Conservation (phyloP, 2,329 filamentous ascomycete species). For the Aphanocladium album region DNA sequence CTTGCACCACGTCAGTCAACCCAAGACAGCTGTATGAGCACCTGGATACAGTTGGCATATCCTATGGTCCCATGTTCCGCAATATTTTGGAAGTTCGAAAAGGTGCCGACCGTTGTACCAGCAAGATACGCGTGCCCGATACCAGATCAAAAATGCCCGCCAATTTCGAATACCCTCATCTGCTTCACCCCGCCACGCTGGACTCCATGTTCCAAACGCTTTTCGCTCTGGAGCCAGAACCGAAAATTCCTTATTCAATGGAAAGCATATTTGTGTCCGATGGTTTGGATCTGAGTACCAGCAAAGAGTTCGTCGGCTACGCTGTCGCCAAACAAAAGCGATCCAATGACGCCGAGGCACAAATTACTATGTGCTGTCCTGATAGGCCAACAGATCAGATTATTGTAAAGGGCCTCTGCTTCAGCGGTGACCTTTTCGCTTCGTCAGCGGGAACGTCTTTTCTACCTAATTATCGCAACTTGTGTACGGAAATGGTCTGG, state of each 20-base stretch:
- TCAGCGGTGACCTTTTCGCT: constrained; percentile 33
- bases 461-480: constrained; percentile 43
- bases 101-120: constrained; percentile 29
- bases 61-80: constrained; percentile 46
- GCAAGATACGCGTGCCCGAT: constrained; percentile 40
- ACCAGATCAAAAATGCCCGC: constrained; percentile 49
- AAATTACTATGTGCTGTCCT: constrained; percentile 38
- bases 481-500: constrained; percentile 48
- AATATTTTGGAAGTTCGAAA: constrained; percentile 38
- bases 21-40: constrained; percentile 46
- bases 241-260: constrained; percentile 47
- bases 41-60: constrained; percentile 46
- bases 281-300: constrained; percentile 26
- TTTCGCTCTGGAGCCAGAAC: constrained; percentile 38
- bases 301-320: constrained; percentile 36
- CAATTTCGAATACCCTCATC: constrained; percentile 47
- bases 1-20: constrained; percentile 30
- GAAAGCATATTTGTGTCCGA: constrained; percentile 43
- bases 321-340: constrained; percentile 32
- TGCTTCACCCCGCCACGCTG: constrained; percentile 54
- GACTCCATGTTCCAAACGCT: constrained; percentile 52
- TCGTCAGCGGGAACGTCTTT: constrained; percentile 29
- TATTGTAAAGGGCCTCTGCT: constrained; percentile 39
- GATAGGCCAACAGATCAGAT: constrained; percentile 31
- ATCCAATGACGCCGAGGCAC: constrained; percentile 35